phyloP scores from a whole-genome alignment of 1,284 basidiomycete species.

The Leccinum solheimii region DNA sequence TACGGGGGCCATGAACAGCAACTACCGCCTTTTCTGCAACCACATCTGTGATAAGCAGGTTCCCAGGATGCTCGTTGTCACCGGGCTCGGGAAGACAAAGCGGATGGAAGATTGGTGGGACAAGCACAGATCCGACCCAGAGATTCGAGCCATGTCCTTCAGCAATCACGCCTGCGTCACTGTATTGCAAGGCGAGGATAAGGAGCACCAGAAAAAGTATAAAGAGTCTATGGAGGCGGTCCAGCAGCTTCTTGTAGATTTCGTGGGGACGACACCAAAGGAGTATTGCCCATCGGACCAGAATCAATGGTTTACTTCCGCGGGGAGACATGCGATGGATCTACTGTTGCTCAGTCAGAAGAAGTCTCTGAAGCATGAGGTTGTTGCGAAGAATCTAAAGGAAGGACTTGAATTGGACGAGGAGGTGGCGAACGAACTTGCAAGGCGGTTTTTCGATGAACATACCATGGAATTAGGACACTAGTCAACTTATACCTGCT shows the following conservation, averaged over 20 bases:
- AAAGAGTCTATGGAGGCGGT: slow-evolving; percentile 12
- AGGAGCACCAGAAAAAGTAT: slow-evolving; percentile 18
- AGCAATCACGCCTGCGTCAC: slow-evolving; percentile 29
- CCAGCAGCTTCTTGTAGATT: slow-evolving; percentile 14
- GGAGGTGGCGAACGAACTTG: slow-evolving; percentile 10
- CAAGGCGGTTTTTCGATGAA: slow-evolving; percentile 15
- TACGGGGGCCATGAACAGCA: slow-evolving; percentile 18
- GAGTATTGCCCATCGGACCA: slow-evolving; percentile 15
- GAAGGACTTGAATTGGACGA: slow-evolving; percentile 14
- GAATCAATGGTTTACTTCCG: slow-evolving; percentile 17
- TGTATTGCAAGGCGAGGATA: slow-evolving; percentile 23
- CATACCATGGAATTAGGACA: slow-evolving; percentile 12
- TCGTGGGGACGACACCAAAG: slow-evolving; percentile 5
- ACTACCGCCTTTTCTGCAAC: slow-evolving; percentile 29
- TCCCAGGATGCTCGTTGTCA: slow-evolving; percentile 29
- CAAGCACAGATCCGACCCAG: slow-evolving; percentile 15
- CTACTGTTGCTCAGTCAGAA: slow-evolving; percentile 15
- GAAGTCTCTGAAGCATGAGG: slow-evolving; percentile 14
- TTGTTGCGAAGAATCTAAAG: slow-evolving; percentile 12
- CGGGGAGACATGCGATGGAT: slow-evolving; percentile 19
- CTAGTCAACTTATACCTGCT: not conserved
- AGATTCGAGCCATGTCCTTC: slow-evolving; percentile 13
- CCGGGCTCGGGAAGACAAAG: slow-evolving; percentile 27
- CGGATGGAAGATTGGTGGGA: slow-evolving; percentile 36
- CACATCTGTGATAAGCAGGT: slow-evolving; percentile 23